phyloP scores from a whole-genome alignment of 805 yeast species.

The Candida hungchunana region DNA sequence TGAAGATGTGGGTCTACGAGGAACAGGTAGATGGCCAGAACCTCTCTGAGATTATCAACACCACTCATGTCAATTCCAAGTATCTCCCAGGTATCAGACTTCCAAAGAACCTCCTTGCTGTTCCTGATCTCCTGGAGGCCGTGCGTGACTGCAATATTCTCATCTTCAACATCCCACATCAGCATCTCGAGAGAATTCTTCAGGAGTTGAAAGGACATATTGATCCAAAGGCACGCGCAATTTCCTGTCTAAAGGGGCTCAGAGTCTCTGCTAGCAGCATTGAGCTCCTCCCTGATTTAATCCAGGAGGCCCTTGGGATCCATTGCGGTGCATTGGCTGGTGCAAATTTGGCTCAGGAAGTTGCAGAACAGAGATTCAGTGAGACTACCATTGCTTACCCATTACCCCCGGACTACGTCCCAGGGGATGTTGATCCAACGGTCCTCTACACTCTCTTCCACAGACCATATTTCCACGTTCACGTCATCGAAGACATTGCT shows the following conservation, averaged over 20 bases:
- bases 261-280: slow-evolving; percentile 80
- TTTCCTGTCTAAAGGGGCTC: slow-evolving; percentile 91
- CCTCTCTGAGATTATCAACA: slow-evolving; percentile 83
- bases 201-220: slow-evolving; percentile 71
- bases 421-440: slow-evolving; percentile 69
- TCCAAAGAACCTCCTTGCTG: slow-evolving; percentile 78
- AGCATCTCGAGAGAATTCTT: slow-evolving; percentile 74
- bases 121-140: slow-evolving; percentile 70
- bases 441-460: slow-evolving; percentile 81
- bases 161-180: slow-evolving; percentile 94
- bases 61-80: slow-evolving; percentile 84
- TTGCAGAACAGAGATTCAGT: slow-evolving; percentile 89
- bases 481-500: slow-evolving; percentile 84
- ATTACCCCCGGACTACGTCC: slow-evolving; percentile 58
- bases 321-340: slow-evolving; percentile 95
- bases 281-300: slow-evolving; percentile 68
- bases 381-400: slow-evolving; percentile 96
- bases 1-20: slow-evolving; percentile 94
- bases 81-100: slow-evolving; percentile 81
- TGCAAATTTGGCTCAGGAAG: slow-evolving; percentile 94
- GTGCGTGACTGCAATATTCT: slow-evolving; percentile 77
- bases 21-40: slow-evolving; percentile 70
- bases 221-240: slow-evolving; percentile 67
- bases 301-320: slow-evolving; percentile 71
- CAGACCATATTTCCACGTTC: slow-evolving; percentile 94